Conservation (phyloP, 1,284 basidiomycete genomes). For the Thelephora terrestris region DNA sequence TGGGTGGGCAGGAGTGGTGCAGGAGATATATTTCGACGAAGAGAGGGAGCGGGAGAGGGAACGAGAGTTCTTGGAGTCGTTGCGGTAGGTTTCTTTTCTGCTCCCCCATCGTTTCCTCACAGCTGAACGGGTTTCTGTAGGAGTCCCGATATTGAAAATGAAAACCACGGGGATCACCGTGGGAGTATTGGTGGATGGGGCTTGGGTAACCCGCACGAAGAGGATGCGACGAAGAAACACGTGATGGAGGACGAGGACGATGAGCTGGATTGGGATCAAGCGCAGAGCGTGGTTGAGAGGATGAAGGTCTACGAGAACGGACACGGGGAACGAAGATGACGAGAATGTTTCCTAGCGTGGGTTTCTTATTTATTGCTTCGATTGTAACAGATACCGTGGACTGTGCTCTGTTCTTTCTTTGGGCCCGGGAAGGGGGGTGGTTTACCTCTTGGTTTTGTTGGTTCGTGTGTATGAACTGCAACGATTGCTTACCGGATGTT, state of each 20-base stretch:
- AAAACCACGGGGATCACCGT: slow-evolving; percentile 17
- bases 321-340: too few species aligned
- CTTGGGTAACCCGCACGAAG: slow-evolving; percentile 45
- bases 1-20: slow-evolving; percentile 12
- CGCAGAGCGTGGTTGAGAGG: slow-evolving; percentile 52
- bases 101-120: not conserved
- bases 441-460: too few species aligned
- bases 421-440: too few species aligned
- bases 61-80: slow-evolving; percentile 46
- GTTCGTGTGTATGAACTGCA: too few species aligned
- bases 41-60: slow-evolving; percentile 34
- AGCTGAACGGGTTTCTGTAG: slow-evolving; percentile 16
- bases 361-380: too few species aligned
- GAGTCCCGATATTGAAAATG: slow-evolving; percentile 38
- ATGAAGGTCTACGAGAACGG: slow-evolving; percentile 25
- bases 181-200: slow-evolving; percentile 58
- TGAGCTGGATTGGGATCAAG: slow-evolving; percentile 51
- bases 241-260: slow-evolving; percentile 24
- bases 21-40: slow-evolving; percentile 17
- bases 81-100: slow-evolving; percentile 28
- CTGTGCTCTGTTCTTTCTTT: too few species aligned
- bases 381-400: too few species aligned
- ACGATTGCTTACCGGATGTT: too few species aligned
- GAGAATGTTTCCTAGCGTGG: too few species aligned
- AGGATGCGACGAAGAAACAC: slow-evolving; percentile 17